Evolutionary conservation across 2,329 filamentous ascomycete genomes (phyloP), one percentile per base, ranked within the genome.

Genomic region (Rhexocercosporidium sp.): DNA sequence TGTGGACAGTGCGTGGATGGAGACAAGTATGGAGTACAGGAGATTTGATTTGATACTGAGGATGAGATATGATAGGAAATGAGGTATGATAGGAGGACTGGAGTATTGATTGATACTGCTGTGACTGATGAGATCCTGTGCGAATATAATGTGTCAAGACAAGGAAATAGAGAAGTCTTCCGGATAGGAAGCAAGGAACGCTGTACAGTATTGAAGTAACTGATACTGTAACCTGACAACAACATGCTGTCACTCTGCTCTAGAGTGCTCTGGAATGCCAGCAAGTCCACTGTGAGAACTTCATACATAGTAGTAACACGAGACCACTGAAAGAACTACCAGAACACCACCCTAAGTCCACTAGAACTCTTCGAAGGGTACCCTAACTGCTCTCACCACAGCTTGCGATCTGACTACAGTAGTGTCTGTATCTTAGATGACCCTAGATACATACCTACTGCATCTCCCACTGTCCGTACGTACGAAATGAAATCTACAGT

Each of bases 11-110:
- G 29, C 18, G 37, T 56, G 51, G 20, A n/a, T n/a, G n/a, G n/a
- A n/a, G n/a, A n/a, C n/a, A n/a, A n/a, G n/a, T n/a, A n/a, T n/a
- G n/a, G n/a, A n/a, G 44, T 37, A 56, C 51, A 22, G 53, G 53
- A 57, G 53, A 57, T 57, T 57, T 57, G 53, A 57, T 57, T n/a
- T n/a, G n/a, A n/a, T n/a, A 56, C 7, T n/a, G 29, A 56, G 51
- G n/a, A n/a, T n/a, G n/a, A n/a, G n/a, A n/a, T n/a, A n/a, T n/a
- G n/a, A 31, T 31, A 5, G 29, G 9, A 31, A 57, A 39, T 57
- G 53, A 57, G 31, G n/a, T 57, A 39, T 57, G 29, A 57, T 57
- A 57, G 20, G 29, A 39, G 39, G n/a, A 22, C 39, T 20, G 44
- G 16, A 46, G 18, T 46, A 20, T n/a, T n/a, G 16, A 44, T 16